Conservation (phyloP, 2,329 filamentous ascomycete species). For the Beauveria caledonica region DNA sequence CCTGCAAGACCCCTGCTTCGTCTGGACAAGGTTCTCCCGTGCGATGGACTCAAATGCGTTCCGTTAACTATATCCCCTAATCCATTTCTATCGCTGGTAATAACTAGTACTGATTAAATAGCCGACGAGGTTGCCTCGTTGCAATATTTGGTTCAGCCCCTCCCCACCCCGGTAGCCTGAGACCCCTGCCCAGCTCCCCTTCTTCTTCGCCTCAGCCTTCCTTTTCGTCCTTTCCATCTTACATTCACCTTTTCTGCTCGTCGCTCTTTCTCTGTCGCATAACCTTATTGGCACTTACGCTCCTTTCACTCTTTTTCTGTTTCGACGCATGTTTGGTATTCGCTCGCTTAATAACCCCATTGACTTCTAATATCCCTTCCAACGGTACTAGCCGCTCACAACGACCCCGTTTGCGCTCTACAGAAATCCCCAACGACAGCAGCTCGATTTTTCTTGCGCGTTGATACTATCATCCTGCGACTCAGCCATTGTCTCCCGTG, state of each 20-base stretch:
- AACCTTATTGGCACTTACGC: neutral
- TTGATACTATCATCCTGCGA: neutral
- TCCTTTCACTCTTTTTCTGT: neutral
- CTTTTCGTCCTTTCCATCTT: conserved; percentile 2
- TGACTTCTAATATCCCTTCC: neutral
- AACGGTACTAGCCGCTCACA: neutral
- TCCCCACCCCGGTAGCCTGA: neutral
- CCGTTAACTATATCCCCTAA: no score
- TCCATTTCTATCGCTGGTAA: neutral
- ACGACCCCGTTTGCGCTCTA: neutral
- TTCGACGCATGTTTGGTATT: neutral
- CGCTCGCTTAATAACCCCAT: neutral
- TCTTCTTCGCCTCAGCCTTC: neutral
- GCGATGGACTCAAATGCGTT: no score
- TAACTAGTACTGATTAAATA: neutral
- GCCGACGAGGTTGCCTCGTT: neutral
- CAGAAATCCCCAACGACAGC: neutral
- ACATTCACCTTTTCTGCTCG: neutral
- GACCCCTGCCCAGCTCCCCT: neutral
- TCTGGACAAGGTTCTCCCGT: no score
- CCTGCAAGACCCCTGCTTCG: no score
- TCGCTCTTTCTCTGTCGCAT: conserved; percentile 3
- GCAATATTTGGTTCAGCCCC: neutral
- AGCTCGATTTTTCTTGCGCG: neutral
- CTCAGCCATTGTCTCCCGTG: neutral